Percentiles rank a stretch among this genome's conserved stretches.
phyloP scores from a whole-genome alignment of 129 eudicot genomes.

The Daucus carota region DH1_v3.0 NC_030384.2:45053001-45053500 shows the following conservation, averaged over 20 bases:
- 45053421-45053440: slow-evolving; percentile 29
- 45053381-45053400: slow-evolving; percentile 40
- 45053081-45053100: background rate
- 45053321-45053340: slow-evolving; percentile 36
- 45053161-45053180: background rate
- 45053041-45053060: too few relatives aligned
- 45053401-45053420: slow-evolving; percentile 42
- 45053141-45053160: background rate
- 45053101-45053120: background rate
- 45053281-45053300: slow-evolving; percentile 31
- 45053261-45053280: slow-evolving; percentile 16
- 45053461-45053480: background rate
- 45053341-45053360: slow-evolving; percentile 30
- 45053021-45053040: background rate
- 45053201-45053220: slow-evolving; percentile 14
- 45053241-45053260: background rate
- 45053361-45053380: slow-evolving; percentile 35
- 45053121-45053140: background rate
- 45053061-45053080: too few relatives aligned
- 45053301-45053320: slow-evolving; percentile 44
- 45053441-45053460: slow-evolving; percentile 52
- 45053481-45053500: background rate
- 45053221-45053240: slow-evolving; percentile 4
- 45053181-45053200: background rate
- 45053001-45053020: background rate